Base-by-base conservation (phyloP, 345 rosid genomes). In the Psidium guajava region DNA sequence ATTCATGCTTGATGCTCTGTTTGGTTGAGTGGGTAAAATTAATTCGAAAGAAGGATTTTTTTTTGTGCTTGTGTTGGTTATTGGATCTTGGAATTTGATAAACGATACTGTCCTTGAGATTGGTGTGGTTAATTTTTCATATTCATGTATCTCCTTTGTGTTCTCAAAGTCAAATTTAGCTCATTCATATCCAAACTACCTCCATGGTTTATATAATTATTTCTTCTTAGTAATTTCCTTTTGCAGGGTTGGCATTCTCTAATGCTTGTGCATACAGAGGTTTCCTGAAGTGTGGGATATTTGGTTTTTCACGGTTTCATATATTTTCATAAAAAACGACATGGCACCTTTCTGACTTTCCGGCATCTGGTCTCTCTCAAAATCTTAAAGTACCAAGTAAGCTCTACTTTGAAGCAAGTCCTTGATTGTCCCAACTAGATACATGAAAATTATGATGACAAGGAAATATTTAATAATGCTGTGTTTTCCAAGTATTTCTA, bases 171-270 rank as follows among this genome's bases (percentile, higher is more conserved):
- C 44, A 64, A 64, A 64, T 18, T 64, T 36, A 28, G 22, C 77
- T 36, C 13, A 36, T 36, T 69, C 13, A 20, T 69, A 69, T 69
- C 24, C 25, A 21, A 9, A 69, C 47, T 18, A 47, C 77, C 25
- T 69, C 77, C 47, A 8, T 20, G 8, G 13, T 69, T 69, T 9
- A 69, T 69, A 36, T 36, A 69, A 2, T 61, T 27, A 84, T 25
- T 56, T 59, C 27, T 25, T 61, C 49, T 36, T 3, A 69, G 73
- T 82, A 6, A 56, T 51, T 89, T 53, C 56, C 44, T 74, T 32
- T 82, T 84, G 86, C 89, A 90, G 94, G 90, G 84, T 84, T 90
- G 86, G 84, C 84, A 84, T 83, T 75, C 83, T 88, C 85, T 83
- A 64, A 90, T 90, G 92, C 82, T 84, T 20, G 47, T 85, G 83